Conservation (phyloP, 2,329 filamentous ascomycete genomes). For the Fusarium dimerum region DNA sequence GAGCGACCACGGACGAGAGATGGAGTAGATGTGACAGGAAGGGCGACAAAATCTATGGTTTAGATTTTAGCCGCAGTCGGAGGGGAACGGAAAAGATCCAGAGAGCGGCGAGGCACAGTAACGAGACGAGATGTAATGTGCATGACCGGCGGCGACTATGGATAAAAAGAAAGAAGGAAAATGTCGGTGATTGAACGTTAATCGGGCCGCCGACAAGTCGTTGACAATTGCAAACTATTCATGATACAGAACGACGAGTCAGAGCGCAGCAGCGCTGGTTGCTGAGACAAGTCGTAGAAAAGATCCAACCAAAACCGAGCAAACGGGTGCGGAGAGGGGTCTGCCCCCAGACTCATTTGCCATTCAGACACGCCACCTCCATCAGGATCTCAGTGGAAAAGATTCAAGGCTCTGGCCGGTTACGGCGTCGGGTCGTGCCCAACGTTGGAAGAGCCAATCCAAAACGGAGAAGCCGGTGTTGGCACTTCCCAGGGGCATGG, state of each 20-base stretch:
- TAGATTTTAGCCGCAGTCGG: conserved; percentile 1
- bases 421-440: conserved; percentile 4
- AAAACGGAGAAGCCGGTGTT: conserved; percentile 12
- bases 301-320: not conserved
- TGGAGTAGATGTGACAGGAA: conserved; percentile 3
- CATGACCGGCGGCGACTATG: conserved; percentile 1
- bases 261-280: conserved; percentile 1
- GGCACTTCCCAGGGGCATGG: conserved; percentile 8
- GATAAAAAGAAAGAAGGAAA: not conserved
- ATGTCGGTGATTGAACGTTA: conserved; percentile 13
- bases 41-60: not conserved
- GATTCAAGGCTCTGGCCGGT: conserved; percentile 3
- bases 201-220: conserved; percentile 18
- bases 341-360: conserved; percentile 20
- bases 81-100: not conserved
- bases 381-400: not conserved
- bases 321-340: not conserved
- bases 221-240: conserved; percentile 12
- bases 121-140: not conserved
- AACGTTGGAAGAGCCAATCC: conserved; percentile 9
- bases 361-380: conserved; percentile 9
- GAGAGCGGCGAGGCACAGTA: conserved; percentile 1
- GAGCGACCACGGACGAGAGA: conserved; percentile 1
- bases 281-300: conserved; percentile 1
- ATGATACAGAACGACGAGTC: conserved; percentile 6